Evolutionary conservation across 352 stramenopile genomes (phyloP).

Genomic region (Phytophthora citricola): DNA sequence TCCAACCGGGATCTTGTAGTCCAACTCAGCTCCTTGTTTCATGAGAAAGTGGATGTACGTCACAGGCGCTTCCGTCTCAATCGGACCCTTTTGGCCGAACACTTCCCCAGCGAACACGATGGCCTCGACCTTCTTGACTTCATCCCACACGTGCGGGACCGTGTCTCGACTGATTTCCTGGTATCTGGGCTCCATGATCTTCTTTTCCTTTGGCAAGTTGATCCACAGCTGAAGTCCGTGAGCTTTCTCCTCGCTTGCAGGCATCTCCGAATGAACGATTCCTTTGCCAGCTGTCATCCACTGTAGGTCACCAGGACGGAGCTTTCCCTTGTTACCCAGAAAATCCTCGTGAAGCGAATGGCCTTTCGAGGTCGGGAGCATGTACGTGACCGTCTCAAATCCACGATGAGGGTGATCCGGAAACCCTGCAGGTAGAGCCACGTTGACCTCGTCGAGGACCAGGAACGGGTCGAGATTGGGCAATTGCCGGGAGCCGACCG

Average conservation of each 20-base stretch:
- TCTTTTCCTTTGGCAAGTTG: slow-evolving; percentile 44
- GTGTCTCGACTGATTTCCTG: slow-evolving; percentile 59
- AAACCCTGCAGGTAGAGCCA: slow-evolving; percentile 76
- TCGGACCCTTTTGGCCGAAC: slow-evolving; percentile 46
- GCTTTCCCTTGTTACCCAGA: slow-evolving; percentile 49
- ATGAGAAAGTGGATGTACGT: slow-evolving; percentile 65
- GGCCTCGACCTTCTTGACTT: slow-evolving; percentile 52
- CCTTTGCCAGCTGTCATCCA: slow-evolving; percentile 60
- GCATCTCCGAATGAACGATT: slow-evolving; percentile 68
- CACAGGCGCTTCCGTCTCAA: slow-evolving; percentile 53
- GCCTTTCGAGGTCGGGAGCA: slow-evolving; percentile 72
- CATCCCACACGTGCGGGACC: slow-evolving; percentile 49
- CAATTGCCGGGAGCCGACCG: slow-evolving; percentile 38
- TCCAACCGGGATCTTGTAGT: slow-evolving; percentile 47
- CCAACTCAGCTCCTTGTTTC: slow-evolving; percentile 35
- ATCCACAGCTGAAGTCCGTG: slow-evolving; percentile 64
- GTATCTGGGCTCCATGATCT: slow-evolving; percentile 56
- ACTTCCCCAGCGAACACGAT: slow-evolving; percentile 62
- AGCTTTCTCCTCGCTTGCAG: slow-evolving; percentile 30
- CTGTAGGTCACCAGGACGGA: slow-evolving; percentile 55
- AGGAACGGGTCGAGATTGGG: slow-evolving; percentile 60
- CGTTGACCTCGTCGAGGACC: slow-evolving; percentile 58
- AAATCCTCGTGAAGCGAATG: slow-evolving; percentile 90
- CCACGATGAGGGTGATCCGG: slow-evolving; percentile 90
- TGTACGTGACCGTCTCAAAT: slow-evolving; percentile 93